Conservation (phyloP, 495 filamentous ascomycete genomes). For the Polyplosphaeria fusca region DNA sequence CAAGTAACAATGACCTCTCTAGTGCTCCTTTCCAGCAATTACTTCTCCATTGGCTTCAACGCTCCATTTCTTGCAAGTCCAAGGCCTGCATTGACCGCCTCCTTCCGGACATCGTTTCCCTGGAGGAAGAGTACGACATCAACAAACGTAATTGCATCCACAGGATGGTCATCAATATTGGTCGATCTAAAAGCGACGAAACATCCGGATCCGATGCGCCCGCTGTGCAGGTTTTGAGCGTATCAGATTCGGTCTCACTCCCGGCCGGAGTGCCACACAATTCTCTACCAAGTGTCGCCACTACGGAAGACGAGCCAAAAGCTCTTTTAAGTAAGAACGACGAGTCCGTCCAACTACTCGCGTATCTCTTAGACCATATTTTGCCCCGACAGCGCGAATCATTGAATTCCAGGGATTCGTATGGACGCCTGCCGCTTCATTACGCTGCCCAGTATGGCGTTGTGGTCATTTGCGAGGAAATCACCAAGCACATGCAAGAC, state of each 20-base stretch:
- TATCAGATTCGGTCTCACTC: slow-evolving; percentile 65
- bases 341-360: slow-evolving; percentile 69
- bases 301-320: slow-evolving; percentile 41
- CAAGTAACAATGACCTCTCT: slow-evolving; percentile 50
- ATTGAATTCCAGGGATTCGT: slow-evolving; percentile 65
- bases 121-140: slow-evolving; percentile 87
- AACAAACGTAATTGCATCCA: slow-evolving; percentile 93
- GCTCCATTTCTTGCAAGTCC: slow-evolving; percentile 70
- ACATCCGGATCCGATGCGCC: slow-evolving; percentile 45
- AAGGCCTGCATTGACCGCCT: slow-evolving; percentile 66
- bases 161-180: slow-evolving; percentile 84
- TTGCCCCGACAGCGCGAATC: slow-evolving; percentile 65
- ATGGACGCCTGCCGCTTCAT: slow-evolving; percentile 84
- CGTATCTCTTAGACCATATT: slow-evolving; percentile 68
- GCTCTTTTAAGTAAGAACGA: slow-evolving; percentile 65
- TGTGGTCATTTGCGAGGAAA: slow-evolving; percentile 76
- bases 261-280: slow-evolving; percentile 67
- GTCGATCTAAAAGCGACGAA: slow-evolving; percentile 65
- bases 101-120: slow-evolving; percentile 59
- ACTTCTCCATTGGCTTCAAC: slow-evolving; percentile 75
- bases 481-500: slow-evolving; percentile 81
- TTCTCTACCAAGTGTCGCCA: slow-evolving; percentile 51
- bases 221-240: slow-evolving; percentile 51
- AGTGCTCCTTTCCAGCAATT: slow-evolving; percentile 55
- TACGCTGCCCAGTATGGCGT: slow-evolving; percentile 96